Base-by-base conservation (phyloP, 345 rosid genomes). In the Acer saccharum region DNA sequence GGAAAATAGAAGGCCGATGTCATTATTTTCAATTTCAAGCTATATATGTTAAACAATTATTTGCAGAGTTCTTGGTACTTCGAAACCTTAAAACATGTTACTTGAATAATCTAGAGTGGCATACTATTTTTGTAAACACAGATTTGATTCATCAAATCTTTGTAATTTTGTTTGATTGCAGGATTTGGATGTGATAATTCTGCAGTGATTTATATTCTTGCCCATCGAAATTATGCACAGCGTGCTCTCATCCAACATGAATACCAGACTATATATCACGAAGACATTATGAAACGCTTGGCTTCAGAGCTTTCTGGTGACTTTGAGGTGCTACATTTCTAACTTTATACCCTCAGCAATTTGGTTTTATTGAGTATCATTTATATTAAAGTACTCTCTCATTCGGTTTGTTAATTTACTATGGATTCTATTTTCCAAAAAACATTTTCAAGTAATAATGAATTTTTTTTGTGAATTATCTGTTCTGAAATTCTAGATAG, bases 161-260 rank as follows among this genome's bases (percentile, higher is more conserved):
- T 64, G 17, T 11, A 32, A 35, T 9, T 46, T 79, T 35, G 25
- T 27, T 23, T 73, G 48, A n/a, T 55, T 67, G 23, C 80, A 90
- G 96, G 94, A 60, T 79, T 84, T 41, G 96, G 96, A 62, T 87
- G 91, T 35, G 93, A 91, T 71, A 85, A 82, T 50, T 63, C 83
- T 2, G 83, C 78, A 0, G 92, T 91, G 76, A 79, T 91, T 76
- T 81, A 85, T 68, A 83, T 91, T 79, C 87, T 91, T 71, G 88
- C 93, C 48, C 96, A 88, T 78, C 83, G 96, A 76, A 93, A 90
- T 82, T 88, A 87, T 16, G 60, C 85, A 17, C 93, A 90, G 62
- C 92, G 93, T 11, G 52, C 81, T 54, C 82, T 75, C 72, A 91
- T 91, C 81, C 90, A 81, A 76, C 85, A 81, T 1, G 93, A 91